Evolutionary conservation across 2,329 filamentous ascomycete species (phyloP), one percentile per base, ranked within the genome.

Genomic region (Aspergillus pseudotamarii): DNA sequence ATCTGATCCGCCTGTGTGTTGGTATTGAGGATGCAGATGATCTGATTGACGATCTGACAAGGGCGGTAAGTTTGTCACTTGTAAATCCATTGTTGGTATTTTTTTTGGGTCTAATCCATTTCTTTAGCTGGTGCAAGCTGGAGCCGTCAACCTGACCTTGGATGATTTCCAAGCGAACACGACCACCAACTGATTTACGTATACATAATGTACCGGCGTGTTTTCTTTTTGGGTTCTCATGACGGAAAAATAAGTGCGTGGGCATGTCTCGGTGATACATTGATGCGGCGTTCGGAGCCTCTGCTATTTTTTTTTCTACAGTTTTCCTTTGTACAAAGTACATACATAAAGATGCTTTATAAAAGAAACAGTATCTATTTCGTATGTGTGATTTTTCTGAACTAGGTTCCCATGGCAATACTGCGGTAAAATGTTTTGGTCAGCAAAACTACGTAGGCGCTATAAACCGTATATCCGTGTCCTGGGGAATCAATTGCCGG

Each of bases 11-110:
- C 61, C 80, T 99, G 60, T 99, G 95, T 75, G 93, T 99, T 51
- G 95, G 95, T 53, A 99, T 99, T 73, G 95, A 99, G 78, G 95
- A 99, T 78, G 87, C 86, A 4, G 88, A 93, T 70, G 95, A 99
- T 81, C 77, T 99, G 72, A 92, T 98, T 74, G 94, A 98, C 74
- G 95, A 99, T 79, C 82, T 99, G 63, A 91, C 89, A 66, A 89
- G 93, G 71, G 95, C 95, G 71, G 93, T 96, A 88, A 85, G 92
- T 89, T 41, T 54, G 63, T 19, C 41, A 6, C n/a, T 28, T 26
- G 2, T 45, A 2, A 12, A 48, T 56, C 19, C 21, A 8, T 3
- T 26, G 14, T 5, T 28, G 4, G 9, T 55, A 30, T 34, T n/a
- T 34, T 8, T 26, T 30, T n/a, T n/a, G n/a, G 36, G 9, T 34